Conservation (phyloP, 1,139 yeast species). For the Nakaseomyces nivariensis region DNA sequence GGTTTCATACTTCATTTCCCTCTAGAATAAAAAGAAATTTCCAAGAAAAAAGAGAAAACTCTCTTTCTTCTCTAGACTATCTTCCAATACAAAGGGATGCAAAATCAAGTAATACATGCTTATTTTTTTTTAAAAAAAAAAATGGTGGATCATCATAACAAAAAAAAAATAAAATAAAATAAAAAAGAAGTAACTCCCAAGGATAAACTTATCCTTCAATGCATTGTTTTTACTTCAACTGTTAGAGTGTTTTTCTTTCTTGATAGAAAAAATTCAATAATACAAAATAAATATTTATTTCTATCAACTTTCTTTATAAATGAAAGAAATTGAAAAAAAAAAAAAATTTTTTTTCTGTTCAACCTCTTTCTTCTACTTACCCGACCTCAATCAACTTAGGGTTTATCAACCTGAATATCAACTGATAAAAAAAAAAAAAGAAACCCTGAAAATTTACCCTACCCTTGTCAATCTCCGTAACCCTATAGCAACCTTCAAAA, state of each 20-base stretch:
- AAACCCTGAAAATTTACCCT: no score
- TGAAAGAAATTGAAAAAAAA: no score
- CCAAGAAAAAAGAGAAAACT: neutral
- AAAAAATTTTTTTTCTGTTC: no score
- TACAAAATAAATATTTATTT: no score
- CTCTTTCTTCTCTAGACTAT: neutral
- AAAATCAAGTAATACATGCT: constrained; percentile 4
- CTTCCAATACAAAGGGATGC: neutral
- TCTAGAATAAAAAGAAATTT: constrained; percentile 1
- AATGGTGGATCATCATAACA: neutral
- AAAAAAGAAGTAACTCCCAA: neutral
- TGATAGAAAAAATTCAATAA: no score
- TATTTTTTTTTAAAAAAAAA: neutral
- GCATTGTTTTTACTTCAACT: neutral
- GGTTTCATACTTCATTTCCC: neutral
- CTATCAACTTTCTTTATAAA: no score
- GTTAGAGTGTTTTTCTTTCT: neutral
- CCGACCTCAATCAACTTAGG: no score
- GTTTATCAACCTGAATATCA: neutral
- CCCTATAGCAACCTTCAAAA: no score
- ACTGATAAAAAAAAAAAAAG: no score
- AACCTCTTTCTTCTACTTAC: no score
- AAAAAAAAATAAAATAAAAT: neutral
- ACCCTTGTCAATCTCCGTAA: no score
- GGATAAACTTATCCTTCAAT: neutral